Evolutionary conservation across 495 filamentous ascomycete genomes (phyloP).

Genomic region (Penicillium goetzii): DNA sequence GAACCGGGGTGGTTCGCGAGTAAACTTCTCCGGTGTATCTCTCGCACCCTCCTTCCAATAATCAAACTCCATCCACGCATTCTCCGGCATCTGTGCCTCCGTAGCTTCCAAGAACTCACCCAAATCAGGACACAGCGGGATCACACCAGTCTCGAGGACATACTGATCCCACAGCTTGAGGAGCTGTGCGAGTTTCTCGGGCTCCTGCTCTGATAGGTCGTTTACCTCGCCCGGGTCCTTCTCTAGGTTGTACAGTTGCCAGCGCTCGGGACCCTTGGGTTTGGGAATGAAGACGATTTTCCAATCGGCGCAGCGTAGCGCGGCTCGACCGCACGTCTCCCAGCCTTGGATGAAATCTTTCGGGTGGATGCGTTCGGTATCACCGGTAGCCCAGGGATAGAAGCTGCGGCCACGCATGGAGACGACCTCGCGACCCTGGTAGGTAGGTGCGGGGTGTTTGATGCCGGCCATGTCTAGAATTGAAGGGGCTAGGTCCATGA

Average conservation of each 20-base stretch:
- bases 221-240: slow-evolving; percentile 58
- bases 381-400: slow-evolving; percentile 45
- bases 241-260: slow-evolving; percentile 53
- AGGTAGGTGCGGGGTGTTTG: slow-evolving; percentile 58
- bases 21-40: slow-evolving; percentile 60
- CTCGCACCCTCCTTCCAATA: slow-evolving; percentile 67
- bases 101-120: slow-evolving; percentile 57
- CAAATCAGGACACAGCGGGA: slow-evolving; percentile 48
- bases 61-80: slow-evolving; percentile 71
- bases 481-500: slow-evolving; percentile 67
- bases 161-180: slow-evolving; percentile 62
- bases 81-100: slow-evolving; percentile 69
- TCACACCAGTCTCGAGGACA: slow-evolving; percentile 63
- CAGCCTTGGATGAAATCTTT: slow-evolving; percentile 53
- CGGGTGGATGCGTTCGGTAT: slow-evolving; percentile 45
- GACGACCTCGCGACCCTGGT: slow-evolving; percentile 60
- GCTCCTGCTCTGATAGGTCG: slow-evolving; percentile 59
- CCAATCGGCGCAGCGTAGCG: slow-evolving; percentile 52
- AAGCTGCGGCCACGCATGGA: slow-evolving; percentile 60
- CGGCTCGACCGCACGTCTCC: slow-evolving; percentile 52
- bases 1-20: slow-evolving; percentile 54
- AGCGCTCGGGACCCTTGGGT: slow-evolving; percentile 51
- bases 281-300: slow-evolving; percentile 56
- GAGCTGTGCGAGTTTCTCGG: slow-evolving; percentile 55
- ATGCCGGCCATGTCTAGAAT: slow-evolving; percentile 65